Evolutionary conservation across 2,329 filamentous ascomycete species (phyloP).

Genomic region (Cercospora canescens): DNA sequence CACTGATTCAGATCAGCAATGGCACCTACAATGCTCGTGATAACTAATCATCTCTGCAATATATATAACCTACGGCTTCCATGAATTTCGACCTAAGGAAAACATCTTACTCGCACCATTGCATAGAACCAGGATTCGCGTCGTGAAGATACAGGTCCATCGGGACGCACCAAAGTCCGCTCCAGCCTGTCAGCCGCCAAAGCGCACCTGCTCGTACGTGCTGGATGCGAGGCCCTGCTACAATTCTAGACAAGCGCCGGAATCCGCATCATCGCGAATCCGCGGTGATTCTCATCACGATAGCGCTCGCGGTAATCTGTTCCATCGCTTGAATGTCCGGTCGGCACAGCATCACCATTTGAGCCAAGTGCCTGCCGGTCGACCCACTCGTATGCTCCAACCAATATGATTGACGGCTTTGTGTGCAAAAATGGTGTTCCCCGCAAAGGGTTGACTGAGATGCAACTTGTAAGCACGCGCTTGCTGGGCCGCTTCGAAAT

Average conservation of each 20-base stretch:
- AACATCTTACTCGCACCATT: background rate
- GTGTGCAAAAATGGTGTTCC: background rate
- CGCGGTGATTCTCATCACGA: background rate
- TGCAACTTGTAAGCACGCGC: background rate
- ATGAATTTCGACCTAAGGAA: background rate
- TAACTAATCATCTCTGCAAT: background rate
- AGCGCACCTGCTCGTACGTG: background rate
- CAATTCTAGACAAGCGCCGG: background rate
- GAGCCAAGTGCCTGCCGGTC: background rate
- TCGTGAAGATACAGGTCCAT: background rate
- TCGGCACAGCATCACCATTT: background rate
- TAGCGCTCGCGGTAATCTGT: background rate
- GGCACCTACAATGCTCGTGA: background rate
- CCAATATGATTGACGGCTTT: background rate
- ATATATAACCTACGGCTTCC: background rate
- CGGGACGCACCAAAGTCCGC: background rate
- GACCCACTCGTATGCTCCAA: background rate
- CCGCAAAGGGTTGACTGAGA: background rate
- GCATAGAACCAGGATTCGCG: background rate
- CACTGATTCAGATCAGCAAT: background rate
- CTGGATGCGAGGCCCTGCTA: background rate
- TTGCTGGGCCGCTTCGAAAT: background rate
- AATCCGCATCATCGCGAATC: background rate
- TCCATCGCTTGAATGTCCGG: background rate
- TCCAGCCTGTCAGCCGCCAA: background rate